A percentile compares a stretch with the other conserved stretches of the same genome.
Evolutionary conservation across 2,329 filamentous ascomycete genomes (phyloP).

Genomic region (Phyllosticta citribraziliensis): DNA sequence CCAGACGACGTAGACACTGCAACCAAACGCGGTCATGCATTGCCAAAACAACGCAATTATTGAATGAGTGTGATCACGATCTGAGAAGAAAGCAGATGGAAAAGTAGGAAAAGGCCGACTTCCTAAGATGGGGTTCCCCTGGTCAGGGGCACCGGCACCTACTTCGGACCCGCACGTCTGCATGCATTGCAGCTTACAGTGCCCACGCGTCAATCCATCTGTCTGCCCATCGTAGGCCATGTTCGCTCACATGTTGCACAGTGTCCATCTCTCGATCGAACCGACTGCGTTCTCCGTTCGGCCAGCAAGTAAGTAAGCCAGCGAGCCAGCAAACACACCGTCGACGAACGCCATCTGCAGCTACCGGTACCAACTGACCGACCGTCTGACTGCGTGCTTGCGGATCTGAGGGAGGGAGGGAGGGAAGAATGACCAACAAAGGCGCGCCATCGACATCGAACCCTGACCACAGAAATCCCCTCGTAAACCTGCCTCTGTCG

Average conservation of each 20-base stretch:
- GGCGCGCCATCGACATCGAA: background rate
- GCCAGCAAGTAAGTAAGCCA: background rate
- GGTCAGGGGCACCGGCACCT: no score
- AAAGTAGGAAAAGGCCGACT: background rate
- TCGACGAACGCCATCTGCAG: background rate
- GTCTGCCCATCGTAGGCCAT: no score
- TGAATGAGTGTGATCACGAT: background rate
- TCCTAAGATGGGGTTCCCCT: background rate
- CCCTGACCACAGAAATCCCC: background rate
- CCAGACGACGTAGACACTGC: background rate
- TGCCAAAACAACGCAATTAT: background rate
- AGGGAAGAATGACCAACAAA: no score
- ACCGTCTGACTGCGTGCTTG: background rate
- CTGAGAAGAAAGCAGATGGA: background rate
- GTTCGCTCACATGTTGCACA: background rate
- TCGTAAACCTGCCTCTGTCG: background rate
- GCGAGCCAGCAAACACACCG: background rate
- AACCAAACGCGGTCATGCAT: background rate
- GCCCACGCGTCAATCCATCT: background rate
- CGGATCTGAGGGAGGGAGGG: no score
- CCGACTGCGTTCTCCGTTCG: background rate
- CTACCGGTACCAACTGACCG: background rate
- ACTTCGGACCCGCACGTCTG: no score
- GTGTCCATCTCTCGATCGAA: background rate
- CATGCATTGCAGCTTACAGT: no score